A percentile compares a stretch with the other conserved stretches of the same genome.
These are phyloP conservation scores for Asterionellopsis glacialis DNA, from an alignment of 108 stramenopile genomes.

Conservation along the genomic window DNA sequence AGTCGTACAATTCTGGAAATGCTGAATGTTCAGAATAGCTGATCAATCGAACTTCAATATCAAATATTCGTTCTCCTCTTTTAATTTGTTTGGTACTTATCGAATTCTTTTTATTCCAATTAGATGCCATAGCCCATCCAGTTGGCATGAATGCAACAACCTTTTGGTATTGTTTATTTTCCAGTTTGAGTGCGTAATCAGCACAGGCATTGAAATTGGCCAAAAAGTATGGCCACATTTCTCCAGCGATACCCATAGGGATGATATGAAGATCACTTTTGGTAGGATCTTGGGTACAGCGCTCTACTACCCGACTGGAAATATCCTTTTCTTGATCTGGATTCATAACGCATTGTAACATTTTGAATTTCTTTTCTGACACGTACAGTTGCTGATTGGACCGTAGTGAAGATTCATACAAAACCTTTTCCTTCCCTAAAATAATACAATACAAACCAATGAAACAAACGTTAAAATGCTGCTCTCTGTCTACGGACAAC, in stretches of 20 bases:
- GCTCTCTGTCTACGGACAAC: too few species aligned
- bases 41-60: conserved; percentile 32
- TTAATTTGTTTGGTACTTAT: conserved; percentile 17
- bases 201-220: conserved; percentile 41
- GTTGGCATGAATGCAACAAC: conserved; percentile 69
- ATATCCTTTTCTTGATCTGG: not conserved
- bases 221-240: conserved; percentile 58
- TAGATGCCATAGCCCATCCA: conserved; percentile 59
- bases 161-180: conserved; percentile 26
- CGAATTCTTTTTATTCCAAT: conserved; percentile 58
- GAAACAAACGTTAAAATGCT: too few species aligned
- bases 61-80: not conserved
- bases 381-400: conserved; percentile 38
- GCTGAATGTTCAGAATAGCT: conserved; percentile 81
- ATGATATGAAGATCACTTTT: conserved; percentile 50
- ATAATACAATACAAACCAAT: too few species aligned
- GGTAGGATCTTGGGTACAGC: conserved; percentile 34
- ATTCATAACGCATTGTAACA: conserved; percentile 40
- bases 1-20: conserved; percentile 72
- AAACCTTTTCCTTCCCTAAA: conserved; percentile 63
- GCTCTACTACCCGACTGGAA: conserved; percentile 20
- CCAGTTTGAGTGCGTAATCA: conserved; percentile 32
- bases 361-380: conserved; percentile 35
- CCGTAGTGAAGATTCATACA: conserved; percentile 38
- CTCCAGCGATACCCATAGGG: conserved; percentile 50